A percentile compares a stretch with the other conserved stretches of the same genome.
phyloP scores from a whole-genome alignment of 2,329 filamentous ascomycete genomes.

The Xylaria sp. region DNA sequence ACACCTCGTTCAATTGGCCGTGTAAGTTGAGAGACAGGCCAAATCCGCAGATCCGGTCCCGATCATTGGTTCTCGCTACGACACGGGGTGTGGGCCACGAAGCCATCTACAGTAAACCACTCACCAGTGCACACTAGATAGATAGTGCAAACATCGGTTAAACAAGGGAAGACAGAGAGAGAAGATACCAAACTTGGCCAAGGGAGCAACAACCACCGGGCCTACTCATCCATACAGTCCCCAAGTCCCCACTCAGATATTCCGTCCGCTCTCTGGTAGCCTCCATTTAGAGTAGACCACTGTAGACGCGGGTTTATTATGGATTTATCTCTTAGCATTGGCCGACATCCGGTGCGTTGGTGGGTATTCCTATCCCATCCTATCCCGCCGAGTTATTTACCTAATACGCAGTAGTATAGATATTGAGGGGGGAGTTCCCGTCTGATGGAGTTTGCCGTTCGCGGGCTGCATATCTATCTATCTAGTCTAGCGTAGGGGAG shows the following conservation, averaged over 20 bases:
- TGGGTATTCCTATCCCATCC: background rate
- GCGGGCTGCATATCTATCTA: background rate
- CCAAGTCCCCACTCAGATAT: background rate
- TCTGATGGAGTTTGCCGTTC: background rate
- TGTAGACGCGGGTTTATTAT: no score
- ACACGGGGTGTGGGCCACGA: constrained; percentile 10
- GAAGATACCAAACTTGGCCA: background rate
- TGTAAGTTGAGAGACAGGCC: constrained; percentile 6
- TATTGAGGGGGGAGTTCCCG: background rate
- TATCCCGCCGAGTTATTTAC: background rate
- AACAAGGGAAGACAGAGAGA: constrained; percentile 8
- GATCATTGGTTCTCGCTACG: constrained; percentile 21
- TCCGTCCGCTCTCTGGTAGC: background rate
- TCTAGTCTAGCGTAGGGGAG: no score
- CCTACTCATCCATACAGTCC: no score
- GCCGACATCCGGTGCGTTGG: background rate
- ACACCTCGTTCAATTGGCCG: constrained; percentile 2
- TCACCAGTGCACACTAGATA: background rate
- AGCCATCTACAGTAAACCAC: background rate
- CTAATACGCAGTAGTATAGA: background rate
- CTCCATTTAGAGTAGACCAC: no score
- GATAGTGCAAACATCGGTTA: constrained; percentile 12
- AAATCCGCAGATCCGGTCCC: constrained; percentile 23
- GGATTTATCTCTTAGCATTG: background rate
- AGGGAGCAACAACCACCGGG: background rate